Evolutionary conservation across 352 stramenopile species (phyloP).

Genomic region (Phytophthora uliginosa): DNA sequence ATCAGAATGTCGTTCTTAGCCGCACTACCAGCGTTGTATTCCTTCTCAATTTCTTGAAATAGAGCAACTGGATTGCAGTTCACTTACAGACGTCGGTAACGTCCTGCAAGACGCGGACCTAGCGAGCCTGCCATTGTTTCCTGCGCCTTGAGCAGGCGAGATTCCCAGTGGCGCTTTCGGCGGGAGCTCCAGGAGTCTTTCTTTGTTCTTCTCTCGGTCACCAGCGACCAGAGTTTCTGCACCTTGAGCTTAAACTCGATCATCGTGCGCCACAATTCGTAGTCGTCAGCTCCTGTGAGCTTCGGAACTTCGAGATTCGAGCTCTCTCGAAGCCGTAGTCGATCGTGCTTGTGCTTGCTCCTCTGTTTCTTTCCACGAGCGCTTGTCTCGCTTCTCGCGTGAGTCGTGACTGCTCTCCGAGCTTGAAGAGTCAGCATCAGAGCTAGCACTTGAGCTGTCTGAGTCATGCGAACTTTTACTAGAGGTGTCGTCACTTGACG

Average conservation of each 20-base stretch:
- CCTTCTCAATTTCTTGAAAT: conserved; percentile 17
- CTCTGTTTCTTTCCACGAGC: background rate
- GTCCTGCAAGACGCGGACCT: conserved; percentile 5
- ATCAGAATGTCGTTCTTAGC: conserved; percentile 18
- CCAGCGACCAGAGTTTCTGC: background rate
- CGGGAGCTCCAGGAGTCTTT: background rate
- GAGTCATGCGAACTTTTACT: background rate
- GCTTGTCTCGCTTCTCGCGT: background rate
- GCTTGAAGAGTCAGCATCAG: background rate
- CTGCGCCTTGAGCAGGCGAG: conserved; percentile 1
- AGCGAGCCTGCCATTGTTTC: conserved; percentile 2
- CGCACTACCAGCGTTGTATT: conserved; percentile 11
- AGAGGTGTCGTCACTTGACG: background rate
- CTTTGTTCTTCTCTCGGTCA: background rate
- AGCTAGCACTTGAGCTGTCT: background rate
- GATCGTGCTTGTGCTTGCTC: background rate
- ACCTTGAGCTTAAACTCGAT: background rate
- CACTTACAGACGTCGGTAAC: conserved; percentile 1
- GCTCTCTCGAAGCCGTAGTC: background rate
- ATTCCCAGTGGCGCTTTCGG: too few relatives aligned
- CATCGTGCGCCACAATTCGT: background rate
- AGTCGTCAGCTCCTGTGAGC: background rate
- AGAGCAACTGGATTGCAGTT: conserved; percentile 6
- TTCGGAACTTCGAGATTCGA: background rate
- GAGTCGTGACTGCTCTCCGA: background rate